Evolutionary conservation across 1,139 yeast species (phyloP).

Genomic region (Yamadazyma diospyri): DNA sequence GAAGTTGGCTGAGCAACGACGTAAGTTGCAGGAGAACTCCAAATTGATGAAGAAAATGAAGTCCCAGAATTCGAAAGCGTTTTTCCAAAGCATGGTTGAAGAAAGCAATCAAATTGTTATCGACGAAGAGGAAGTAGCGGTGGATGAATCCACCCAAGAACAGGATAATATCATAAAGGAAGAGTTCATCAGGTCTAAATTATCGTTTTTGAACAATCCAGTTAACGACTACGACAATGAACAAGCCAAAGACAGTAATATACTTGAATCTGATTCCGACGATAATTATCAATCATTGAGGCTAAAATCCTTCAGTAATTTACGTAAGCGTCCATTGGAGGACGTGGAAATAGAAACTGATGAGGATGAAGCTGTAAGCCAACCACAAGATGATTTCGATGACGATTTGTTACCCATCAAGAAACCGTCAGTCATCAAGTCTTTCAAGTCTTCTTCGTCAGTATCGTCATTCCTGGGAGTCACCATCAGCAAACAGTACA

Average conservation of each 20-base stretch:
- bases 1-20: conserved; percentile 53
- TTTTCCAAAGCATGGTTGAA: conserved; percentile 69
- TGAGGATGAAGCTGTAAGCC: conserved; percentile 10
- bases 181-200: conserved; percentile 58
- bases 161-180: conserved; percentile 32
- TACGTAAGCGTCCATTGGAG: conserved; percentile 18
- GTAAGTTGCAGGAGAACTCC: conserved; percentile 52
- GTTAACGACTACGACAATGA: conserved; percentile 30
- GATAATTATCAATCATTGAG: conserved; percentile 49
- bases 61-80: conserved; percentile 64
- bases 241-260: conserved; percentile 31
- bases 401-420: conserved; percentile 37
- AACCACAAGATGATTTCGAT: conserved; percentile 19
- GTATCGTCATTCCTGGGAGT: conserved; percentile 50
- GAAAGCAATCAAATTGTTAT: conserved; percentile 19
- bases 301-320: conserved; percentile 34
- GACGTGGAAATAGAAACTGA: conserved; percentile 18
- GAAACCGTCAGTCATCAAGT: conserved; percentile 46
- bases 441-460: conserved; percentile 40
- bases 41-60: conserved; percentile 45
- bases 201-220: conserved; percentile 54
- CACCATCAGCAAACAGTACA: conserved; percentile 53
- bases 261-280: conserved; percentile 38
- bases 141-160: conserved; percentile 13
- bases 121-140: conserved; percentile 20